phyloP scores from a whole-genome alignment of 768 basidiomycete genomes.

The Auricularia heimuer region DNA sequence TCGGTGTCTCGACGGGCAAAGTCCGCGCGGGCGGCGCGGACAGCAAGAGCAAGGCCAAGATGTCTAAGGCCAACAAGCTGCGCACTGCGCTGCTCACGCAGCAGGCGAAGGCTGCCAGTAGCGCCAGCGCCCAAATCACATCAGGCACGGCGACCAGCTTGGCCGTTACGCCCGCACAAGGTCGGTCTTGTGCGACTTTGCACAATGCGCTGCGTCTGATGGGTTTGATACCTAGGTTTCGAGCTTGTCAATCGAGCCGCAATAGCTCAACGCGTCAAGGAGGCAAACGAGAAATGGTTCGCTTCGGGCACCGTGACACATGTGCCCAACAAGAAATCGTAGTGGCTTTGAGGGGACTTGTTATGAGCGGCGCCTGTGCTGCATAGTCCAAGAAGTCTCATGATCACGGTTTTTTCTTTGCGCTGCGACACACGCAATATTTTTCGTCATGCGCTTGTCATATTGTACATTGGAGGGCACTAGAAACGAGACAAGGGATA shows the following conservation, averaged over 20 bases:
- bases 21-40: slow-evolving; percentile 83
- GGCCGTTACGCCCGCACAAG: slow-evolving; percentile 94
- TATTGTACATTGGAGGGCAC: neutral
- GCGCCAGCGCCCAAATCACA: slow-evolving; percentile 29
- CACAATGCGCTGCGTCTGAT: slow-evolving; percentile 1
- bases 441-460: neutral
- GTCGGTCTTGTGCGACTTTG: slow-evolving; percentile 27
- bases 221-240: slow-evolving; percentile 46
- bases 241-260: slow-evolving; percentile 91
- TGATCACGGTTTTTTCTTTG: neutral
- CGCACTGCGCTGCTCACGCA: slow-evolving; percentile 77
- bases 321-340: slow-evolving; percentile 5
- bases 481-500: neutral
- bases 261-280: slow-evolving; percentile 78
- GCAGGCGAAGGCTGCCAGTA: slow-evolving; percentile 46
- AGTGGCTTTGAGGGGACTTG: neutral
- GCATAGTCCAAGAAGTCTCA: too few relatives aligned
- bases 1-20: slow-evolving; percentile 77
- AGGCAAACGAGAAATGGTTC: slow-evolving; percentile 97
- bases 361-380: too few relatives aligned
- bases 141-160: slow-evolving; percentile 88
- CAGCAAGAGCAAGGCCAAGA: slow-evolving; percentile 85
- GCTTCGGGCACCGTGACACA: slow-evolving; percentile 59
- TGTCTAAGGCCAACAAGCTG: slow-evolving; percentile 90
- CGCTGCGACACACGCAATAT: neutral